phyloP scores from a whole-genome alignment of 352 stramenopile genomes.

The Globisporangium cederbergense region DNA sequence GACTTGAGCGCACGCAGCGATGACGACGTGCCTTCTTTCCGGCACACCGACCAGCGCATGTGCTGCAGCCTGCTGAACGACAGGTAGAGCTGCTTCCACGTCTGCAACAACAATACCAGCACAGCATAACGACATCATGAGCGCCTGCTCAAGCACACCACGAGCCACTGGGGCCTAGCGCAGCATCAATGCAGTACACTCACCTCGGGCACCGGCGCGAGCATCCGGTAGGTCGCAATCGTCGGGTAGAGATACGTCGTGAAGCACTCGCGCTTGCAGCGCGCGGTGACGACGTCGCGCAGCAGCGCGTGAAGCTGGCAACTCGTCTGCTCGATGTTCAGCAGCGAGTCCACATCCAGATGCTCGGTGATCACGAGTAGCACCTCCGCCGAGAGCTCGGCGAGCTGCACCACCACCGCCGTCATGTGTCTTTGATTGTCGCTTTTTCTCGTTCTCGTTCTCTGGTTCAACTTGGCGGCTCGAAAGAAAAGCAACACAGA shows the following conservation, averaged over 20 bases:
- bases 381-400: conserved; percentile 37
- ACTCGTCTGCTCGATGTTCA: conserved; percentile 35
- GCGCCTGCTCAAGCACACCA: not conserved
- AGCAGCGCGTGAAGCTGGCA: conserved; percentile 14
- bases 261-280: conserved; percentile 72
- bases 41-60: conserved; percentile 43
- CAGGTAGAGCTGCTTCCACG: conserved; percentile 59
- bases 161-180: not conserved
- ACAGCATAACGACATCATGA: not conserved
- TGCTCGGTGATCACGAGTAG: conserved; percentile 27
- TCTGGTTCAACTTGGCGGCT: not conserved
- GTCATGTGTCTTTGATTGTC: not conserved
- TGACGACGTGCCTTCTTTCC: conserved; percentile 40
- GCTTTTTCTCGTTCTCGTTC: not conserved
- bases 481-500: not conserved
- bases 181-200: too few species aligned
- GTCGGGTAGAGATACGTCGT: conserved; percentile 51
- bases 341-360: conserved; percentile 37
- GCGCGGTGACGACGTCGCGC: conserved; percentile 20
- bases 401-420: conserved; percentile 2
- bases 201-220: conserved; percentile 44
- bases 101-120: conserved; percentile 18
- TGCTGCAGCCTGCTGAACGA: conserved; percentile 33
- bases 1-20: conserved; percentile 57
- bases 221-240: conserved; percentile 62